Evolutionary conservation across 148 eudicot genomes (phyloP).

Genomic region (Persicaria tinctoria): DNA sequence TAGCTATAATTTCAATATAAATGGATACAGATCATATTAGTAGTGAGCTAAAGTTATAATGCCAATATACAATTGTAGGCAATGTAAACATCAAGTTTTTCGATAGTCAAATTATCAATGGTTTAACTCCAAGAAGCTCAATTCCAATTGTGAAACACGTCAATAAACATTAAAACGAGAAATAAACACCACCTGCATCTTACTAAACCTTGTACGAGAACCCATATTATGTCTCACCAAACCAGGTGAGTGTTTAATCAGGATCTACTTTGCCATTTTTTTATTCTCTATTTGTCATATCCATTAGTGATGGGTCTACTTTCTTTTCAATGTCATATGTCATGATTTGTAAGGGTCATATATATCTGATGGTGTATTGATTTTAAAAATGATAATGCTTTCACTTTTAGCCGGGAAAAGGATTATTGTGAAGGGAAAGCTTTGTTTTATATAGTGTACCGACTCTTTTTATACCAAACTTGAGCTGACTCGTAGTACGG

Average conservation of each 20-base stretch:
- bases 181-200: conserved; percentile 62
- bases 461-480: too few relatives aligned
- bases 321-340: too few relatives aligned
- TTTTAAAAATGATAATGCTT: too few relatives aligned
- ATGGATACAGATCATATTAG: neutral
- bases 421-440: too few relatives aligned
- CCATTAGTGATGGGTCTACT: too few relatives aligned
- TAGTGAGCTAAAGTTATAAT: neutral
- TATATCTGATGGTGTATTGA: too few relatives aligned
- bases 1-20: neutral
- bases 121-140: neutral
- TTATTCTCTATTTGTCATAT: too few relatives aligned
- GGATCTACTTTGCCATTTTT: neutral
- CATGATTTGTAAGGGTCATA: too few relatives aligned
- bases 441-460: too few relatives aligned
- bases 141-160: neutral
- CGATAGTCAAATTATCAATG: neutral
- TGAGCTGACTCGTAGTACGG: too few relatives aligned
- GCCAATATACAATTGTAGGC: neutral
- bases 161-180: neutral
- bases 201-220: conserved; percentile 88
- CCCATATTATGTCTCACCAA: conserved; percentile 82
- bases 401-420: too few relatives aligned
- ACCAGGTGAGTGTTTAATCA: conserved; percentile 43
- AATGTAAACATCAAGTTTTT: neutral